Evolutionary conservation across 257 asterid genomes (phyloP).

Genomic region (Primulina huaijiensis): DNA sequence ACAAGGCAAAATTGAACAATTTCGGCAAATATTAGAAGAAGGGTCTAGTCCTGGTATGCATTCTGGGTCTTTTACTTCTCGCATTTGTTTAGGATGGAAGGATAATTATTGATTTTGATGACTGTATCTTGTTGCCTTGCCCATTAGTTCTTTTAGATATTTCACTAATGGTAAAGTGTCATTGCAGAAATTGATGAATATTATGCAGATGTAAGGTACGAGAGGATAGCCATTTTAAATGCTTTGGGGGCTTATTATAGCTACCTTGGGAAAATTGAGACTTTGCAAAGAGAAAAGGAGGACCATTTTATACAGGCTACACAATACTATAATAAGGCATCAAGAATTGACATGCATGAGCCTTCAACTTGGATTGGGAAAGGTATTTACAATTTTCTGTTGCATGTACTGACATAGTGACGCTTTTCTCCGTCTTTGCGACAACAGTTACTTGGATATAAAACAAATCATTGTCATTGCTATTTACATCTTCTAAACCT

Average conservation of each 20-base stretch:
- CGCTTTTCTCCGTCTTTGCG: constrained; percentile 1
- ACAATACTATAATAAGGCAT: constrained; percentile 92
- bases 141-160: constrained; percentile 8
- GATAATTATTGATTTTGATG: constrained; percentile 18
- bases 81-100: constrained; percentile 23
- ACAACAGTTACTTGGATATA: constrained; percentile 15
- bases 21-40: constrained; percentile 93
- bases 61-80: constrained; percentile 4
- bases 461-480: background rate
- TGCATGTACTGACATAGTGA: constrained; percentile 13
- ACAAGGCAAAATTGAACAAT: constrained; percentile 90
- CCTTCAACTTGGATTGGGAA: constrained; percentile 99
- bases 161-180: constrained; percentile 21
- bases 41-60: constrained; percentile 92
- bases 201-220: constrained; percentile 94
- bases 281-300: constrained; percentile 84
- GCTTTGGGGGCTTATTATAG: constrained; percentile 97
- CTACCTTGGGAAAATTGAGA: constrained; percentile 86
- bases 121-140: background rate
- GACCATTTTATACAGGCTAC: constrained; percentile 92
- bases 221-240: constrained; percentile 93
- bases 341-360: constrained; percentile 97
- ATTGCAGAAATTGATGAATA: constrained; percentile 94
- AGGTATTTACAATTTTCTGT: constrained; percentile 46
- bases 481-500: background rate